A percentile compares a stretch with the other conserved stretches of the same genome.
phyloP scores from a whole-genome alignment of 352 stramenopile species.

The Globisporangium solare region DNA sequence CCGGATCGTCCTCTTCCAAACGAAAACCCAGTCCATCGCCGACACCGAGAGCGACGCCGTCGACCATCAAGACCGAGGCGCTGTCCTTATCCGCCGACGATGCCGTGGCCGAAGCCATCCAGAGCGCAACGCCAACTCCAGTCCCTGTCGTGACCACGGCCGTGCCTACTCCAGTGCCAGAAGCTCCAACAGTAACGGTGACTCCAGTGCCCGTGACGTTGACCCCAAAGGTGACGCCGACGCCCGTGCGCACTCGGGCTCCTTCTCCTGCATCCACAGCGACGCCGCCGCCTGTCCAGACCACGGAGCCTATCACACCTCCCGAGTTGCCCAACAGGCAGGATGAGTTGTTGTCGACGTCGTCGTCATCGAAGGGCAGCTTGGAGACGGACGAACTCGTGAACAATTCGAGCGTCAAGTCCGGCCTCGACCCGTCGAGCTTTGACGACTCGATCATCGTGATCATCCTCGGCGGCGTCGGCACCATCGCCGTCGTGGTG shows the following conservation, averaged over 20 bases:
- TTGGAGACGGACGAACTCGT: constrained; percentile 8
- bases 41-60: background rate
- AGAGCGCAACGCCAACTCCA: constrained; percentile 11
- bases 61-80: background rate
- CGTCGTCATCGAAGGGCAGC: constrained; percentile 1
- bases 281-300: constrained; percentile 4
- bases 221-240: background rate
- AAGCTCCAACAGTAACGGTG: background rate
- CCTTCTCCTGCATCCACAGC: background rate
- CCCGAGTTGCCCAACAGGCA: background rate
- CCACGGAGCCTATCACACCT: background rate
- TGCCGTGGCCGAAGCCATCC: constrained; percentile 11
- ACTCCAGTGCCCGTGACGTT: background rate
- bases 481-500: constrained; percentile 40
- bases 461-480: constrained; percentile 53
- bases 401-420: constrained; percentile 14
- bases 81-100: constrained; percentile 12
- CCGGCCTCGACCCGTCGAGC: constrained; percentile 7
- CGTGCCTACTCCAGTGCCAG: background rate
- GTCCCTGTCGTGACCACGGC: background rate
- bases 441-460: constrained; percentile 50
- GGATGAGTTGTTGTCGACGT: constrained; percentile 5
- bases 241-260: background rate
- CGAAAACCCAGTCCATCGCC: no score
- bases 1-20: no score